A percentile compares a stretch with the other conserved stretches of the same genome.
Evolutionary conservation across 345 rosid genomes (phyloP).

Genomic region (Passiflora organensis): DNA sequence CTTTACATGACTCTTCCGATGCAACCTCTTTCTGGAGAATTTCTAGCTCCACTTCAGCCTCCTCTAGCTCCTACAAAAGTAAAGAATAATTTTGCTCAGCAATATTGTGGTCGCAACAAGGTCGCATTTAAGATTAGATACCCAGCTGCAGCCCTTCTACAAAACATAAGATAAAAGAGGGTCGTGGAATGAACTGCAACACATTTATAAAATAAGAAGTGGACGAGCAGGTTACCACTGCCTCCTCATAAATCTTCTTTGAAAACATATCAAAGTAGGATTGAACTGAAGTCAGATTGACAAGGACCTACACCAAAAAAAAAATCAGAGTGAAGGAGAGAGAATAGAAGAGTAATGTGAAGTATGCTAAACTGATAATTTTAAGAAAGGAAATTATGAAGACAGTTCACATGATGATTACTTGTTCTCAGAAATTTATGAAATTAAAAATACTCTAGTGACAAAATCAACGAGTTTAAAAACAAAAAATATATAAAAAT

Average conservation of each 20-base stretch:
- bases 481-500: too few species aligned
- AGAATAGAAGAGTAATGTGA: not conserved
- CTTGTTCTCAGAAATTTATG: not conserved
- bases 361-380: too few species aligned
- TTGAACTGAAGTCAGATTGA: slow-evolving; percentile 60
- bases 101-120: too few species aligned
- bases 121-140: too few species aligned
- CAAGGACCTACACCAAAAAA: slow-evolving; percentile 44
- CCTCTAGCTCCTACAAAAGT: slow-evolving; percentile 56
- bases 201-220: slow-evolving; percentile 3
- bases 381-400: not conserved
- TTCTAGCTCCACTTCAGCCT: slow-evolving; percentile 70
- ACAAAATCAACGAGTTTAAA: too few species aligned
- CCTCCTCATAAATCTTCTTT: slow-evolving; percentile 39
- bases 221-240: slow-evolving; percentile 36
- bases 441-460: too few species aligned
- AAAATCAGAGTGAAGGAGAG: slow-evolving; percentile 1
- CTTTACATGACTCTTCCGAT: slow-evolving; percentile 25
- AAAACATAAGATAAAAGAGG: not conserved
- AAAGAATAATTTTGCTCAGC: not conserved
- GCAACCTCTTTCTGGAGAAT: slow-evolving; percentile 45
- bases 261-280: slow-evolving; percentile 63
- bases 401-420: not conserved
- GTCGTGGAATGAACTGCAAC: slow-evolving; percentile 1
- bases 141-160: too few species aligned